These are phyloP conservation scores for Coemansia sp. DNA, from an alignment of 192 early-diverging fungal genomes.

Conservation along the genomic window DNA sequence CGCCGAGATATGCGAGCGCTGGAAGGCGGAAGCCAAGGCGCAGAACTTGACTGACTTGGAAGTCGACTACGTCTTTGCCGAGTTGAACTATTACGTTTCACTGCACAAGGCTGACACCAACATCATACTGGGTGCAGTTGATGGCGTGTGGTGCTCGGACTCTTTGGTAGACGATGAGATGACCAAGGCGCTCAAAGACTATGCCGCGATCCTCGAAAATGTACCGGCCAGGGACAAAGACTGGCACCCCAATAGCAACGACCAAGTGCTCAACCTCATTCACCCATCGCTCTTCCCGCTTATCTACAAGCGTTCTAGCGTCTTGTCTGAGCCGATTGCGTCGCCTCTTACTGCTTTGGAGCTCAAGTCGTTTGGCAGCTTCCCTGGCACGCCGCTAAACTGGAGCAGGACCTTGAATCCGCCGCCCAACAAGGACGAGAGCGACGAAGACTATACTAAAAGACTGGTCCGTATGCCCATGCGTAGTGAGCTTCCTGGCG, in stretches of 20 bases:
- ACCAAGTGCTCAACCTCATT: slow-evolving; percentile 59
- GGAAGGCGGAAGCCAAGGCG: slow-evolving; percentile 24
- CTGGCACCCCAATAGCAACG: slow-evolving; percentile 54
- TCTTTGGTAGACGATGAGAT: slow-evolving; percentile 24
- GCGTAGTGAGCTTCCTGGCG: not conserved
- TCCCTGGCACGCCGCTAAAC: slow-evolving; percentile 9
- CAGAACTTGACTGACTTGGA: slow-evolving; percentile 45
- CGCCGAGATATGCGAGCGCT: slow-evolving; percentile 31
- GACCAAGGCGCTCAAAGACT: slow-evolving; percentile 22
- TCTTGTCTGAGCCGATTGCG: slow-evolving; percentile 25
- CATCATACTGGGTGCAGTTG: slow-evolving; percentile 29
- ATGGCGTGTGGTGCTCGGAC: slow-evolving; percentile 47
- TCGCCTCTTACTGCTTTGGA: slow-evolving; percentile 31
- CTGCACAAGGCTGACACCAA: slow-evolving; percentile 29
- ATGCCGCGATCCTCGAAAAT: slow-evolving; percentile 43
- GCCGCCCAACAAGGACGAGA: not conserved
- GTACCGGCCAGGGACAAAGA: slow-evolving; percentile 34
- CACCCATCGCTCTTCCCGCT: slow-evolving; percentile 60
- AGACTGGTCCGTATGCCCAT: not conserved
- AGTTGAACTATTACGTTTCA: slow-evolving; percentile 46
- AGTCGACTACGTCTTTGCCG: slow-evolving; percentile 49
- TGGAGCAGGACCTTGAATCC: slow-evolving; percentile 21
- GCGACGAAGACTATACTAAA: not conserved
- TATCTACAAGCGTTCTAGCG: slow-evolving; percentile 25
- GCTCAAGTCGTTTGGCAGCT: slow-evolving; percentile 32